A percentile compares a stretch with the other conserved stretches of the same genome.
These are phyloP conservation scores for Solanum aculeatissimum DNA, from an alignment of 305 asterid species.

Conservation along the genomic window DNA sequence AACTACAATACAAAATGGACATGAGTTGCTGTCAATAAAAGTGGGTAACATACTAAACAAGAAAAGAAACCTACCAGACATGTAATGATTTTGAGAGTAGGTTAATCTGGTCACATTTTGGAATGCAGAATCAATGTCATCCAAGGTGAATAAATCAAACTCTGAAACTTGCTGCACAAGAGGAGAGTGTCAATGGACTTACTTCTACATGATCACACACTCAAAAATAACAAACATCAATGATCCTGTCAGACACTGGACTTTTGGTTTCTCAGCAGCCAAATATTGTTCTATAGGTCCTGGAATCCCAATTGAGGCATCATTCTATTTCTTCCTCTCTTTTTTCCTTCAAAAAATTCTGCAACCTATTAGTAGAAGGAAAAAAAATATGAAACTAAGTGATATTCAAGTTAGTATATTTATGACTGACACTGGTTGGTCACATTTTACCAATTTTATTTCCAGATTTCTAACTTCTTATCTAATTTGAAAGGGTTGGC, in stretches of 20 bases:
- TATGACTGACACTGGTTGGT: not conserved
- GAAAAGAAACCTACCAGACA: constrained; percentile 54
- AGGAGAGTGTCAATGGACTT: not conserved
- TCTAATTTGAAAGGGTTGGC: not conserved
- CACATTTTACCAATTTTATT: not conserved
- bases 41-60: not conserved
- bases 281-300: not conserved
- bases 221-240: not conserved
- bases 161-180: constrained; percentile 89
- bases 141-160: constrained; percentile 87
- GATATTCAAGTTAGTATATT: not conserved
- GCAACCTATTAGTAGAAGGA: not conserved
- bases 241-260: not conserved
- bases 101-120: constrained; percentile 80
- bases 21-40: not conserved
- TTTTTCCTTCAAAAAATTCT: not conserved
- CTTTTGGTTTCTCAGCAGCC: not conserved
- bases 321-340: not conserved
- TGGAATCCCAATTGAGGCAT: not conserved
- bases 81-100: constrained; percentile 80
- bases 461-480: not conserved
- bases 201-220: not conserved
- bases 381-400: not conserved
- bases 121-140: constrained; percentile 83
- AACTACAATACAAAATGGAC: not conserved